Percentiles rank a stretch among this genome's conserved stretches.
These are phyloP conservation scores for Mortierella hygrophila DNA, from an alignment of 192 early-diverging fungal species.

Conservation along the genomic window DNA sequence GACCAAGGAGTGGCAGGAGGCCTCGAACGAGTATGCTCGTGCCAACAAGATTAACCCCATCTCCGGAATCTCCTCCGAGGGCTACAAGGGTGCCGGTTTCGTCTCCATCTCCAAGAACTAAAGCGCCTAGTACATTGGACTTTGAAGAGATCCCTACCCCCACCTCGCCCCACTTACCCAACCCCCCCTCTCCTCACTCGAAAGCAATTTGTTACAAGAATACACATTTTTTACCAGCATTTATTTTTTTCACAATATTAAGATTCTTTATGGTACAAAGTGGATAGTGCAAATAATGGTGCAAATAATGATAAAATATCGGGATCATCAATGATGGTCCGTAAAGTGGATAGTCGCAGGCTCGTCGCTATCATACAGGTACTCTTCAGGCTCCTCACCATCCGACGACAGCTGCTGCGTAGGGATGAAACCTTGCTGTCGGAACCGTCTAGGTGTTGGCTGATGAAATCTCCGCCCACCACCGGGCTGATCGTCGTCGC, in stretches of 20 bases:
- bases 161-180: background rate
- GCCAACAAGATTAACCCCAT: conserved; percentile 84
- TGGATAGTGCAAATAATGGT: no score
- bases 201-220: conserved; percentile 43
- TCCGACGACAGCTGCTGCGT: background rate
- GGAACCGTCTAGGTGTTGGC: conserved; percentile 35
- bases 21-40: conserved; percentile 78
- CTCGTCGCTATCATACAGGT: conserved; percentile 53
- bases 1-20: conserved; percentile 89
- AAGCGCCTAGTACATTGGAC: conserved; percentile 11
- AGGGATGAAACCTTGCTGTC: conserved; percentile 9
- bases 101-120: conserved; percentile 64
- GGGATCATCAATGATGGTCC: background rate
- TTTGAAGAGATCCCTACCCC: background rate
- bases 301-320: background rate
- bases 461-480: conserved; percentile 7
- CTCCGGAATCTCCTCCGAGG: conserved; percentile 82
- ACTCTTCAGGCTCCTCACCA: conserved; percentile 43
- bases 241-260: no score
- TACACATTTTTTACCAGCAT: background rate
- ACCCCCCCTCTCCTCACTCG: conserved; percentile 3
- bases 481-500: conserved; percentile 3
- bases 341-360: conserved; percentile 40
- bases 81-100: conserved; percentile 82
- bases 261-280: background rate